phyloP scores from a whole-genome alignment of 192 early-diverging fungal species.

The Mortierella hygrophila region DNA sequence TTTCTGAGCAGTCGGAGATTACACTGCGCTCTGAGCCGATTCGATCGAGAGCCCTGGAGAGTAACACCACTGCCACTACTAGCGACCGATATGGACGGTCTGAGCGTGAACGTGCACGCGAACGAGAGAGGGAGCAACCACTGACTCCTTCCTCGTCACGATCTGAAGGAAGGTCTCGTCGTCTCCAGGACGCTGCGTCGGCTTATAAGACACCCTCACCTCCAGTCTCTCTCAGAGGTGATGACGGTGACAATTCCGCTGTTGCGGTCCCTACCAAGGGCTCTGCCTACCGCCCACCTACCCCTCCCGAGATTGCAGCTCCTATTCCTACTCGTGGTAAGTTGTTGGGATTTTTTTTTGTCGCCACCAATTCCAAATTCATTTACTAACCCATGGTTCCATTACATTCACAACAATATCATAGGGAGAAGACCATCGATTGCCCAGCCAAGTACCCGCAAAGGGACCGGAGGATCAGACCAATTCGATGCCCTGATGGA shows the following conservation, averaged over 20 bases:
- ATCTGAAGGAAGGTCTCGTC: not conserved
- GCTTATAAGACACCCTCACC: conserved; percentile 33
- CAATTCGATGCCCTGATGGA: conserved; percentile 58
- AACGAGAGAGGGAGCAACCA: conserved; percentile 1
- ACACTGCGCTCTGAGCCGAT: conserved; percentile 16
- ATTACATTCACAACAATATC: not conserved
- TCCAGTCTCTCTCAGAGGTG: conserved; percentile 15
- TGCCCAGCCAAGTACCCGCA: not conserved
- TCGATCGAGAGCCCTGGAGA: not conserved
- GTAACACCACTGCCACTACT: not conserved
- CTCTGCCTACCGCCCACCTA: conserved; percentile 14
- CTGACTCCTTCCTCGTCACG: conserved; percentile 17
- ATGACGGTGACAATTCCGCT: not conserved
- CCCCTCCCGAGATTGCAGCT: conserved; percentile 28
- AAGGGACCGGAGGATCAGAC: conserved; percentile 2
- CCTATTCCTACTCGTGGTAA: conserved; percentile 26
- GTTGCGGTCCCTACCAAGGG: not conserved
- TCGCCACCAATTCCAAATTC: no score
- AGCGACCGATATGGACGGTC: not conserved
- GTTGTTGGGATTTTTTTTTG: not conserved
- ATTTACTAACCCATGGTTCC: not conserved
- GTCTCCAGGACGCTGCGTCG: conserved; percentile 10
- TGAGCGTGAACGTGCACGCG: conserved; percentile 11
- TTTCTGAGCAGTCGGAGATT: conserved; percentile 18
- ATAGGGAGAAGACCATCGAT: not conserved